Evolutionary conservation across 2,329 filamentous ascomycete genomes (phyloP), one percentile per base, ranked within the genome.

Genomic region (Neofusicoccum ribis): DNA sequence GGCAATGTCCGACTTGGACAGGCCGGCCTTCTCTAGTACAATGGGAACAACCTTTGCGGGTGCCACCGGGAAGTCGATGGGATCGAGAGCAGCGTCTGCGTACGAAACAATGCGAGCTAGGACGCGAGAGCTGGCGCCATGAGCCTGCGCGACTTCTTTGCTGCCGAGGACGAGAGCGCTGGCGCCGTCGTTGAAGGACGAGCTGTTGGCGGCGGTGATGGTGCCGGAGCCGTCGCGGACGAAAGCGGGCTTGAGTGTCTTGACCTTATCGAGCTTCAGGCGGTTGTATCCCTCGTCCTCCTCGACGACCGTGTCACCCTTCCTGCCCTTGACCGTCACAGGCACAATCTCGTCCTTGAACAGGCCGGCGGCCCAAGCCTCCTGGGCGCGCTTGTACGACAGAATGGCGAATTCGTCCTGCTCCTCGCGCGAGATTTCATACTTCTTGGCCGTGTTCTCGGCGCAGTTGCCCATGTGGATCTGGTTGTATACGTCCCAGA

Each of bases 381-480:
- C 88, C 77, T 98, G 93, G 8, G 94, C 92, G 65, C 93, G 89
- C 80, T 92, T 86, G 79, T 97, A 99, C 3, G 91, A 95, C 76
- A 88, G 85, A 67, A 97, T 93, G 14, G 95, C 92, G 74, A 96
- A 98, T 69, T 90, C 85, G 73, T 99, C 95, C 81, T 99, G 95
- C 76, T 91, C 88, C 78, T 97, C 88, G 14, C 95, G 84, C 8
- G 90, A 89, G 68, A 99, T 86, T 0, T 85, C 82, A 78, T 92
- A 86, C 72, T 93, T 94, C 84, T 96, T 97, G 54, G 91, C 95
- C 1, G 94, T 97, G 70, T 90, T 92, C 82, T 99, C 95, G 15
- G 93, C 93, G 76, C 95, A 99, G 72, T 95, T 93, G 49, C 95
- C 95, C 95, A 99, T 99, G 80, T 98, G 95, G 73, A 97, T 91